These are phyloP conservation scores for Aspergillus unguis DNA, from an alignment of 2,329 filamentous ascomycete genomes.

Conservation along the genomic window DNA sequence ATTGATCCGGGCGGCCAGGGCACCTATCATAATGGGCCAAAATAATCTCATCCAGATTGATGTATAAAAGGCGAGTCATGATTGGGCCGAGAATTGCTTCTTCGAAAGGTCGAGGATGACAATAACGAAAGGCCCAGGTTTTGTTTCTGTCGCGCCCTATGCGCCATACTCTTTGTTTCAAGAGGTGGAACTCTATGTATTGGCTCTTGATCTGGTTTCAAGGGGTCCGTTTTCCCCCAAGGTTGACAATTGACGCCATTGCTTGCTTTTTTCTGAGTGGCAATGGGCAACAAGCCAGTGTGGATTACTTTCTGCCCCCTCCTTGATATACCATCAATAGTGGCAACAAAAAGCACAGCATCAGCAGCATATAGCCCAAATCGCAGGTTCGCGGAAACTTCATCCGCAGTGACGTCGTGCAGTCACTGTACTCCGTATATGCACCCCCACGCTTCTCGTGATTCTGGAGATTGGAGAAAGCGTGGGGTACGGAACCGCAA, in stretches of 20 bases:
- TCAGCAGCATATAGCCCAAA: no score
- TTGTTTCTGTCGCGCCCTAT: not conserved
- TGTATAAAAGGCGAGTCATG: not conserved
- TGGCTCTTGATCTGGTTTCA: no score
- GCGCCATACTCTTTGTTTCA: not conserved
- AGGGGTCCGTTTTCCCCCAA: no score
- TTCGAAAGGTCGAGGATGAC: not conserved
- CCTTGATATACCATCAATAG: no score
- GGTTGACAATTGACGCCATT: no score
- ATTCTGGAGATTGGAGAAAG: conserved; percentile 11
- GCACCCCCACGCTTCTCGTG: conserved; percentile 8
- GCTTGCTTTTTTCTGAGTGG: no score
- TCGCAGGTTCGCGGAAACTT: no score
- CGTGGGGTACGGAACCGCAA: conserved; percentile 15
- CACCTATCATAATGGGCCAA: no score
- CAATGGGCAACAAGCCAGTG: no score
- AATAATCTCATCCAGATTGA: not conserved
- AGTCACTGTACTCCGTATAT: not conserved
- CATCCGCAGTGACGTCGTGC: not conserved
- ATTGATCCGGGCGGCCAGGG: no score
- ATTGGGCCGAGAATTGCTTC: not conserved
- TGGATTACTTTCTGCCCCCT: no score
- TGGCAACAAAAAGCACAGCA: no score
- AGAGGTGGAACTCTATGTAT: not conserved
- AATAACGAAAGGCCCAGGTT: not conserved